Evolutionary conservation across 139 green algal genomes (phyloP).

Genomic region (Chlorella sp.): DNA sequence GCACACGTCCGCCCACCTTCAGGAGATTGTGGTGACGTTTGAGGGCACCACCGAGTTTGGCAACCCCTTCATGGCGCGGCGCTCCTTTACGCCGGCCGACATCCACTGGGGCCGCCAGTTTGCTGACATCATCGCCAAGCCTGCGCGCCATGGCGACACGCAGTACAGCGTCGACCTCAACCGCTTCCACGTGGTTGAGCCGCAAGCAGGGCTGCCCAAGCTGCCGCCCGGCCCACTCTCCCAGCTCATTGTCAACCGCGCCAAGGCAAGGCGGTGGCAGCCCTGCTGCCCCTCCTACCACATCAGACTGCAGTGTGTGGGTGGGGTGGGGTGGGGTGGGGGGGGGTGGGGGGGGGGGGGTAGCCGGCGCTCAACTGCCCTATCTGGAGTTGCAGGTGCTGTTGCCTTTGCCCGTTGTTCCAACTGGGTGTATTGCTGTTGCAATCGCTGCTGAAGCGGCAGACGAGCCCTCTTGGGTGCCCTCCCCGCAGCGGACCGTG

Average conservation of each 20-base stretch:
- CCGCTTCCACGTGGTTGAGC: conserved; percentile 83
- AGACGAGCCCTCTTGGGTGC: too few species aligned
- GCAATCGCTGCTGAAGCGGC: too few species aligned
- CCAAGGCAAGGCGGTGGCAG: conserved; percentile 36
- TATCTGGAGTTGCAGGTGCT: too few species aligned
- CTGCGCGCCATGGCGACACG: conserved; percentile 35
- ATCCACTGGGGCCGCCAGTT: conserved; percentile 83
- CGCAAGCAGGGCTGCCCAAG: conserved; percentile 57
- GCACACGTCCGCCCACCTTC: too few species aligned
- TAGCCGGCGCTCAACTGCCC: too few species aligned
- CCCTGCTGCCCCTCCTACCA: too few species aligned
- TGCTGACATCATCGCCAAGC: conserved; percentile 53
- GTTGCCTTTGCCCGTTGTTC: too few species aligned
- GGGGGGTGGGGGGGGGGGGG: too few species aligned
- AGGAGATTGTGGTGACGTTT: conserved; percentile 87
- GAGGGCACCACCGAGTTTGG: conserved; percentile 78
- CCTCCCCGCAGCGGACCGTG: too few species aligned
- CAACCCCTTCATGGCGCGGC: conserved; percentile 79
- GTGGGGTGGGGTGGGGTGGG: too few species aligned
- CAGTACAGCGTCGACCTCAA: conserved; percentile 70
- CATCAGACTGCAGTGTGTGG: too few species aligned
- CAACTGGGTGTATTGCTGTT: too few species aligned
- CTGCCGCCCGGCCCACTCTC: conserved; percentile 51
- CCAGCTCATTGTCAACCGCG: conserved; percentile 55
- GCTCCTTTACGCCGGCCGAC: conserved; percentile 79